A percentile compares a stretch with the other conserved stretches of the same genome.
phyloP scores from a whole-genome alignment of 208 protist genomes.

The Naegleria fowleri region DNA sequence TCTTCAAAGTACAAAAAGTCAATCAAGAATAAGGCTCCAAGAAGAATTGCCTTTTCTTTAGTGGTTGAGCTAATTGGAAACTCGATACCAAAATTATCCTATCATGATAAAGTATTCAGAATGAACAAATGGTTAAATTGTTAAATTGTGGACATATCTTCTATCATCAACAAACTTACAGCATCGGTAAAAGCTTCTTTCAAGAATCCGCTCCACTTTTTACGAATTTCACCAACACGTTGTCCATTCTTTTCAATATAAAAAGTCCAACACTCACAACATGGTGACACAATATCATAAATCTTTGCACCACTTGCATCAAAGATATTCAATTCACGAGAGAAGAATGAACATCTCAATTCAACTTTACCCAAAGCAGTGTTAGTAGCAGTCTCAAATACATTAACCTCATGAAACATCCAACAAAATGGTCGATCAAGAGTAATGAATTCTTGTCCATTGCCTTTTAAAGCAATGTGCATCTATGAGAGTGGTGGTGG shows the following conservation, averaged over 20 bases:
- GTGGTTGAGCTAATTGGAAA: slow-evolving; percentile 26
- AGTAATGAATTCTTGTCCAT: not conserved
- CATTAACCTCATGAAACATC: slow-evolving; percentile 1
- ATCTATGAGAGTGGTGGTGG: not conserved
- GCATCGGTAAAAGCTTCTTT: slow-evolving; percentile 36
- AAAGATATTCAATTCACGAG: not conserved
- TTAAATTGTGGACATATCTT: too few relatives aligned
- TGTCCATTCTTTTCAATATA: not conserved
- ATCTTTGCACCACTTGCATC: not conserved
- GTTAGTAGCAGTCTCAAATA: not conserved
- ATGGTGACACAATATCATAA: not conserved
- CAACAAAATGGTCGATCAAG: not conserved
- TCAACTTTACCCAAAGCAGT: not conserved
- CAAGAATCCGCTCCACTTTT: slow-evolving; percentile 21
- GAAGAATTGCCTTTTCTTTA: slow-evolving; percentile 31
- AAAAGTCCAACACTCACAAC: not conserved
- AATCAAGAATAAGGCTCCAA: slow-evolving; percentile 36
- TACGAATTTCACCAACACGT: not conserved
- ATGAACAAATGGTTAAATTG: too few relatives aligned
- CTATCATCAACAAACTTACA: not conserved
- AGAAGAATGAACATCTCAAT: not conserved
- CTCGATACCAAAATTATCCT: slow-evolving; percentile 36
- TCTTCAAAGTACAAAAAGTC: slow-evolving; percentile 36
- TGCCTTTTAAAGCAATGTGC: not conserved
- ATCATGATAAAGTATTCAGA: too few relatives aligned